These are phyloP conservation scores for Taiozyma onychis DNA, from an alignment of 1,139 yeast species.

Conservation along the genomic window DNA sequence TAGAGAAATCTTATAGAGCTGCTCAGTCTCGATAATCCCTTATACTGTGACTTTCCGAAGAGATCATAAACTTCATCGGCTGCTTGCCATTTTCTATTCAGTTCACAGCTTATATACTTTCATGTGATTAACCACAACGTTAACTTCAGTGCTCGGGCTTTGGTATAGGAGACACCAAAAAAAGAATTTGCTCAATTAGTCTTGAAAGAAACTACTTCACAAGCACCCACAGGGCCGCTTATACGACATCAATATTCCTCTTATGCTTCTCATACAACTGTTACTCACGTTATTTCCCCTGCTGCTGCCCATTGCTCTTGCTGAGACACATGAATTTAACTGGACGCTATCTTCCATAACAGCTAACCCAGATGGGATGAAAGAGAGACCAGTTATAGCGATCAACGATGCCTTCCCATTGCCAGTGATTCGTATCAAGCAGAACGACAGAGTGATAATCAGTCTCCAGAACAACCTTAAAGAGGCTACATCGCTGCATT, in stretches of 20 bases:
- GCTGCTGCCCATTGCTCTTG: background rate
- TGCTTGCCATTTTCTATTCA: no score
- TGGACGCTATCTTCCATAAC: slow-evolving; percentile 36
- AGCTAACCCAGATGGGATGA: slow-evolving; percentile 41
- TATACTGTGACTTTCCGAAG: no score
- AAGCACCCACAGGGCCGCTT: background rate
- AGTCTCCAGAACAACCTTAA: slow-evolving; percentile 41
- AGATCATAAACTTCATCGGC: no score
- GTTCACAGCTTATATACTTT: no score
- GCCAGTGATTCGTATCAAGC: slow-evolving; percentile 41
- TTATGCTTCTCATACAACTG: background rate
- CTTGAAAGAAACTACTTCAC: background rate
- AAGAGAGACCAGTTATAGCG: slow-evolving; percentile 33
- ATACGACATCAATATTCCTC: background rate
- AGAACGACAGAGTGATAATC: slow-evolving; percentile 42
- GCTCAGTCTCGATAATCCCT: no score
- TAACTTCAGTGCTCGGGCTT: background rate
- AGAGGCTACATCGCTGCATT: slow-evolving; percentile 48
- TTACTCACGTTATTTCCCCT: background rate
- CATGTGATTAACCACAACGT: no score
- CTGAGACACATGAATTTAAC: slow-evolving; percentile 34
- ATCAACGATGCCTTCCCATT: slow-evolving; percentile 48
- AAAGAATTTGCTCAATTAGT: background rate
- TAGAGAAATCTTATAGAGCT: no score
- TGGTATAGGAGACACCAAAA: background rate